These are phyloP conservation scores for Wickerhamomyces alni DNA, from an alignment of 805 yeast species.

Conservation along the genomic window DNA sequence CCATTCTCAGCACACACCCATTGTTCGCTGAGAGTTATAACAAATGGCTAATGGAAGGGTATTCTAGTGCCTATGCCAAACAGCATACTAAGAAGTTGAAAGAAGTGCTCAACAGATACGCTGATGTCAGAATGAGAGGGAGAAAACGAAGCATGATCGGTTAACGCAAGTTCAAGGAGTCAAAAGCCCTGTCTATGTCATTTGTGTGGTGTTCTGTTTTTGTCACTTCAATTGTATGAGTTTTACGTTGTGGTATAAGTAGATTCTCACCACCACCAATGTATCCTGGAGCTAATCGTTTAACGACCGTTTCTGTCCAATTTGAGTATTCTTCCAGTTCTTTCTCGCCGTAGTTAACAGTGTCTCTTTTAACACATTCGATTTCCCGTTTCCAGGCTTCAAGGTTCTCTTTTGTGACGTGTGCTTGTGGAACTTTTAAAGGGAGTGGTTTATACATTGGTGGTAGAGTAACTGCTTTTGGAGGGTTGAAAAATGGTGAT, in stretches of 20 bases:
- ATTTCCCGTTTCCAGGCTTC: conserved; percentile 28
- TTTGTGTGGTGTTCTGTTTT: background rate
- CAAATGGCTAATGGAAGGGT: conserved; percentile 70
- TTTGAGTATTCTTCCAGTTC: conserved; percentile 21
- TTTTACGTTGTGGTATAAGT: conserved; percentile 16
- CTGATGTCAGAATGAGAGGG: conserved; percentile 86
- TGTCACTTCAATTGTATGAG: background rate
- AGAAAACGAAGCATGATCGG: conserved; percentile 95
- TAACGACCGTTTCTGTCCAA: conserved; percentile 27
- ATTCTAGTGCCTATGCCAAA: conserved; percentile 32
- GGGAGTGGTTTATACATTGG: conserved; percentile 38
- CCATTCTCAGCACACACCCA: conserved; percentile 88
- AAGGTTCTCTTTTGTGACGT: conserved; percentile 24
- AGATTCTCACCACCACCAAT: conserved; percentile 20
- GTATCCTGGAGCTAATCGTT: conserved; percentile 38
- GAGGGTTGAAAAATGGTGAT: conserved; percentile 47
- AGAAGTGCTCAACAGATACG: conserved; percentile 61
- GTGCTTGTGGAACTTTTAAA: conserved; percentile 26
- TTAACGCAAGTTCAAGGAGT: conserved; percentile 17
- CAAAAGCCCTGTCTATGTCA: conserved; percentile 22
- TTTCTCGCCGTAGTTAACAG: conserved; percentile 19
- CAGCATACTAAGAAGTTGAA: conserved; percentile 34
- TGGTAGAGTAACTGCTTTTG: conserved; percentile 49
- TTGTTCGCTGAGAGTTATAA: conserved; percentile 57
- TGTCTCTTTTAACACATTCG: conserved; percentile 21